A percentile compares a stretch with the other conserved stretches of the same genome.
phyloP scores from a whole-genome alignment of 257 asterid genomes.

The Petrea volubilis region DNA sequence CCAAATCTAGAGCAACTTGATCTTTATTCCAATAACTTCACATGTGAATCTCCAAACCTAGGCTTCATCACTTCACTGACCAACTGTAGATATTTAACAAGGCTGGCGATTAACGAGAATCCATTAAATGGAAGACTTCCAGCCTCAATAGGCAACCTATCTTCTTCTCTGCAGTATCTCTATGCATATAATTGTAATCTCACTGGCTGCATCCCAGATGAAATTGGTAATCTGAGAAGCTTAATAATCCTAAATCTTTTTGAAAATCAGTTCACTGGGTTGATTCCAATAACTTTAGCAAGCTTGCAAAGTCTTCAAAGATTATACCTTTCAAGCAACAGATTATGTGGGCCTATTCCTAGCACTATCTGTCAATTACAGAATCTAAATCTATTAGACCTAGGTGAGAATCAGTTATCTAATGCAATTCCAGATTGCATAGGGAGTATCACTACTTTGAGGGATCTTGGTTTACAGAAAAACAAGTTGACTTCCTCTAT shows the following conservation, averaged over 20 bases:
- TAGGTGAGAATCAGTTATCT: background rate
- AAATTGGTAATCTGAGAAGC: conserved; percentile 11
- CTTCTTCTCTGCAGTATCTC: background rate
- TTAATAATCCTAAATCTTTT: background rate
- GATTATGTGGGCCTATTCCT: conserved; percentile 2
- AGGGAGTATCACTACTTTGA: conserved; percentile 9
- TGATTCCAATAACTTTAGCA: background rate
- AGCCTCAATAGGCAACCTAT: conserved; percentile 17
- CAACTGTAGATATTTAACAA: conserved; percentile 13
- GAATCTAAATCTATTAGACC: background rate
- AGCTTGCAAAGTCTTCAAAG: background rate
- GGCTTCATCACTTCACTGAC: conserved; percentile 26
- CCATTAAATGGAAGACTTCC: conserved; percentile 12
- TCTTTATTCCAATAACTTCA: too few species aligned
- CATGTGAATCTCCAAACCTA: background rate
- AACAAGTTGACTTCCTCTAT: conserved; percentile 5
- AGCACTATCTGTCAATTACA: background rate
- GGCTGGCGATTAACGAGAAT: background rate
- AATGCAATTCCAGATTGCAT: conserved; percentile 14
- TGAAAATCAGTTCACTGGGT: conserved; percentile 10
- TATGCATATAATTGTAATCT: background rate
- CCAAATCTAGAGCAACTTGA: too few species aligned
- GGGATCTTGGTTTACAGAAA: background rate
- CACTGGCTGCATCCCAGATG: too few species aligned
- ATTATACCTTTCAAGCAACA: background rate